These are phyloP conservation scores for Curvularia eragrostidis DNA, from an alignment of 2,329 filamentous ascomycete genomes.

Conservation along the genomic window DNA sequence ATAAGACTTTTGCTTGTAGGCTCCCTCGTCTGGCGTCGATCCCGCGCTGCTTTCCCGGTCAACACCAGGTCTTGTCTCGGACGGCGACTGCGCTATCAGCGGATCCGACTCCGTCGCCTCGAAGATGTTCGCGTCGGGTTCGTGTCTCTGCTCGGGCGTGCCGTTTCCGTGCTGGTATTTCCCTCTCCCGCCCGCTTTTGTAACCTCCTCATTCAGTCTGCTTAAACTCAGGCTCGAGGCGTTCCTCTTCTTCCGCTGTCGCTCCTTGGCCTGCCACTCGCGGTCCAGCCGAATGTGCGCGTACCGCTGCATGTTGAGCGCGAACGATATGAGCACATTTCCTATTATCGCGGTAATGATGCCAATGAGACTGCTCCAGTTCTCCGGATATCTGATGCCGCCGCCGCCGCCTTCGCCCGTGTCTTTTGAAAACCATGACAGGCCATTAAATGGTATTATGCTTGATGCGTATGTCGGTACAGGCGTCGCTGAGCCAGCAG, in stretches of 20 bases:
- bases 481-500: slow-evolving; percentile 32
- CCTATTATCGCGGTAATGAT: slow-evolving; percentile 92
- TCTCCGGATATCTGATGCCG: slow-evolving; percentile 36
- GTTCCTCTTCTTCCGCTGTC: slow-evolving; percentile 37
- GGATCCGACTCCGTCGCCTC: slow-evolving; percentile 47
- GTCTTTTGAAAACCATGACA: slow-evolving; percentile 19
- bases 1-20: slow-evolving; percentile 70
- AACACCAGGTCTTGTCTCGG: slow-evolving; percentile 20
- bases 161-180: slow-evolving; percentile 16
- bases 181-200: slow-evolving; percentile 13
- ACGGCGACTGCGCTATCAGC: slow-evolving; percentile 24
- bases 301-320: slow-evolving; percentile 95
- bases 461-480: slow-evolving; percentile 12
- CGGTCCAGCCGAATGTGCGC: slow-evolving; percentile 85
- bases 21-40: slow-evolving; percentile 34
- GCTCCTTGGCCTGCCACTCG: slow-evolving; percentile 64
- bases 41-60: slow-evolving; percentile 35
- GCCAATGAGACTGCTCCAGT: slow-evolving; percentile 92
- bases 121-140: slow-evolving; percentile 7
- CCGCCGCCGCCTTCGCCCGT: slow-evolving; percentile 13
- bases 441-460: slow-evolving; percentile 21
- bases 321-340: slow-evolving; percentile 92
- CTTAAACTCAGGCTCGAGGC: slow-evolving; percentile 54
- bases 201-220: slow-evolving; percentile 43
- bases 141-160: slow-evolving; percentile 7